These are phyloP conservation scores for Beta vulgaris DNA, from an alignment of 148 eudicot genomes.

Conservation along the genomic window DNA sequence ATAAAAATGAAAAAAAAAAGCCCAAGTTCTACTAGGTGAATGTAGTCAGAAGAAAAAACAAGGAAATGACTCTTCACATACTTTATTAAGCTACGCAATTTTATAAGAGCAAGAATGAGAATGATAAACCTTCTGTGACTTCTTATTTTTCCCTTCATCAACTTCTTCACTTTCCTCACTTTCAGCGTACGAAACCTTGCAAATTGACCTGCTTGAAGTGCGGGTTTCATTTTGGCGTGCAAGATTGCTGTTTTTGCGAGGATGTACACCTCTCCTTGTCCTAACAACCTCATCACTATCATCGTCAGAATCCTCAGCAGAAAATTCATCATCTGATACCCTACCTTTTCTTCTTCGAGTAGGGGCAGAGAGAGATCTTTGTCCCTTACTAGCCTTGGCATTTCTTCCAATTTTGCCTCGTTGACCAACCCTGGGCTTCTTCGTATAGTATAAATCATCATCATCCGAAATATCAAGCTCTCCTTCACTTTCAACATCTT, in stretches of 20 bases:
- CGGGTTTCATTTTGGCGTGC: slow-evolving; percentile 64
- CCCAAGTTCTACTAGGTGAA: neutral
- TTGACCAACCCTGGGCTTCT: slow-evolving; percentile 51
- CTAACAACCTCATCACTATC: slow-evolving; percentile 67
- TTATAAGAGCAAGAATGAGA: neutral
- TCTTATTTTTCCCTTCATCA: slow-evolving; percentile 69
- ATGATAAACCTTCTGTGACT: slow-evolving; percentile 70
- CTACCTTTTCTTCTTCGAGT: slow-evolving; percentile 56
- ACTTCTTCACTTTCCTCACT: slow-evolving; percentile 91
- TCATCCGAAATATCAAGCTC: slow-evolving; percentile 69
- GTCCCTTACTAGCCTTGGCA: slow-evolving; percentile 49
- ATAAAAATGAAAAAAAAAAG: neutral
- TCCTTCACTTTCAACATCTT: slow-evolving; percentile 66
- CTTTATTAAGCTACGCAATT: neutral
- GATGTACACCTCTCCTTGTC: slow-evolving; percentile 46
- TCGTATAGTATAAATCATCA: slow-evolving; percentile 48
- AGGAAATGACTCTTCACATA: neutral
- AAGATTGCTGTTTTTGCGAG: slow-evolving; percentile 37
- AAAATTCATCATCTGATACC: slow-evolving; percentile 64
- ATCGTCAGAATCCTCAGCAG: slow-evolving; percentile 69
- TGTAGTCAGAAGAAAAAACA: neutral
- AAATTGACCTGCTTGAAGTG: slow-evolving; percentile 71
- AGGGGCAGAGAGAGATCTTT: slow-evolving; percentile 39
- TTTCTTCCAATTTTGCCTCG: slow-evolving; percentile 49
- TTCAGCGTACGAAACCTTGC: slow-evolving; percentile 89